These are phyloP conservation scores for Panaeolus papilionaceus DNA, from an alignment of 768 basidiomycete species.

Conservation along the genomic window DNA sequence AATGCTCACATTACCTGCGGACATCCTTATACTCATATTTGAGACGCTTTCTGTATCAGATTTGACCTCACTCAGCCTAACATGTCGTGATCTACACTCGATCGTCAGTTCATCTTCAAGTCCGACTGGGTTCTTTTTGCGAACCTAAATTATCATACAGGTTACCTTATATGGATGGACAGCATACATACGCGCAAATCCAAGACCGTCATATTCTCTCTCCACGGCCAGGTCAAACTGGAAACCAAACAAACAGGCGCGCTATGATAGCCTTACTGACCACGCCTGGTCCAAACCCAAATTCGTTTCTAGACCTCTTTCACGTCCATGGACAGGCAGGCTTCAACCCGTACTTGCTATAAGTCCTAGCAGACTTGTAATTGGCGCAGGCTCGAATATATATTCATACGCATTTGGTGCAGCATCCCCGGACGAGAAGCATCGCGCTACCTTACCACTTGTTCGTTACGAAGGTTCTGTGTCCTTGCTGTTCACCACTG, in stretches of 20 bases:
- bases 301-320: conserved; percentile 71
- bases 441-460: conserved; percentile 43
- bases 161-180: conserved; percentile 69
- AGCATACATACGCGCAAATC: conserved; percentile 53
- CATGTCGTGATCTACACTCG: conserved; percentile 43
- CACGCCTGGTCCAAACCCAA: conserved; percentile 52
- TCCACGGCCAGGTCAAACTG: conserved; percentile 48
- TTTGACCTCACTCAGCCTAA: conserved; percentile 46
- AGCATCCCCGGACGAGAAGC: conserved; percentile 18
- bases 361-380: conserved; percentile 58
- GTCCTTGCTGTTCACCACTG: conserved; percentile 34
- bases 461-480: conserved; percentile 54
- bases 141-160: conserved; percentile 37
- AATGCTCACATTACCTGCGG: conserved; percentile 48
- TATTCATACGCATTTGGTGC: conserved; percentile 60
- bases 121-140: neutral
- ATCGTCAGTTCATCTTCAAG: conserved; percentile 47
- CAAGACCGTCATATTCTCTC: conserved; percentile 61
- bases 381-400: conserved; percentile 65
- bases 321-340: conserved; percentile 61
- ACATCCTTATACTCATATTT: conserved; percentile 62
- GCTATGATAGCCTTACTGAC: conserved; percentile 61
- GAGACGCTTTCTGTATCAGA: conserved; percentile 50
- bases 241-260: conserved; percentile 49
- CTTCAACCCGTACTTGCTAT: conserved; percentile 63